Evolutionary conservation across 352 stramenopile species (phyloP), one percentile per base, ranked within the genome.

Genomic region (Phytophthora ramorum): DNA sequence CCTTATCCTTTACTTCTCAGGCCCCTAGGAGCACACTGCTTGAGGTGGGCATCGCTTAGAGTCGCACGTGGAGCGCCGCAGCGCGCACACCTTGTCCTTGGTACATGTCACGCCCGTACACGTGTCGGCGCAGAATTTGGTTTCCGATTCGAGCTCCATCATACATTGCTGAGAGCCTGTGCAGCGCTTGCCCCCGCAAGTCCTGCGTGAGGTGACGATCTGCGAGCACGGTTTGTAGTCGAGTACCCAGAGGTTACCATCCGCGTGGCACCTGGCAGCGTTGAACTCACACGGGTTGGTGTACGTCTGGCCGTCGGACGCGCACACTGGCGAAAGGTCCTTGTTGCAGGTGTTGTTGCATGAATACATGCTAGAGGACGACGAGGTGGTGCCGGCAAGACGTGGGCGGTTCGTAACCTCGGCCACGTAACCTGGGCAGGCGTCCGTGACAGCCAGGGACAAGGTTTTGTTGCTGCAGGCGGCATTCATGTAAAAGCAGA

Each of bases 281-380:
- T 50, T 58, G 44, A 84, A 75, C 17, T 66, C 37, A 51, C 75
- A 83, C 17, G 37, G n/a, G 53, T 76, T 83, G 46, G 14, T 47
- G 64, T 81, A 83, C 28, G 75, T 79, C 41, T 50, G 41, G 19
- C 58, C 61, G 45, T 83, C 58, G 0, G 69, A 66, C 34, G 63
- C 75, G 48, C 75, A 81, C 30, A 81, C 63, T 12, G 63, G 70
- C 12, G 47, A 24, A 22, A 57, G 69, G 1, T 52, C 43, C 16
- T 57, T 22, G 4, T 47, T 53, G 44, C 75, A 83, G 28, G 24
- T 52, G 54, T 48, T 46, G 16, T 48, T 28, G 51, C 53, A 63
- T 10, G 38, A 61, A 47, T 26, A 51, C 9, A 3, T 34, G 10
- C 34, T 40, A 17, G 34, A n/a, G 34, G 34, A 40, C 12, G 28